Evolutionary conservation across 768 basidiomycete genomes (phyloP).

Genomic region (Kwoniella pini): DNA sequence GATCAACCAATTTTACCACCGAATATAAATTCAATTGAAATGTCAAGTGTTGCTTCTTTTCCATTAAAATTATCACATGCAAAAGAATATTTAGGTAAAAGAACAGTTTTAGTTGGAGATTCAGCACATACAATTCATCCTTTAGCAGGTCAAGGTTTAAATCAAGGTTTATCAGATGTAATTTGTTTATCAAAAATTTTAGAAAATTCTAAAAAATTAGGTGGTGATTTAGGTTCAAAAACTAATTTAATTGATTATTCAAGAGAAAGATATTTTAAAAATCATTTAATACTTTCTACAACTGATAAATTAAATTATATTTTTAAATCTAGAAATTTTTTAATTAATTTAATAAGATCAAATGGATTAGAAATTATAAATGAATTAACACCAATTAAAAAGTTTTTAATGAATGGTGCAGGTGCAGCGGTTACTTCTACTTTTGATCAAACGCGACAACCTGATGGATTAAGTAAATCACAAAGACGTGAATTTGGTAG

Average conservation of each 20-base stretch:
- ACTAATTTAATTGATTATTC: constrained; percentile 76
- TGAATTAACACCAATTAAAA: constrained; percentile 80
- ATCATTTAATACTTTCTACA: constrained; percentile 79
- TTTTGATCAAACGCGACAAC: not conserved
- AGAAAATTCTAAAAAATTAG: constrained; percentile 61
- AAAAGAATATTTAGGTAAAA: constrained; percentile 73
- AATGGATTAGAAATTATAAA: constrained; percentile 88
- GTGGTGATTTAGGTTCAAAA: constrained; percentile 81
- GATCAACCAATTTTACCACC: constrained; percentile 72
- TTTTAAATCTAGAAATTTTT: constrained; percentile 67
- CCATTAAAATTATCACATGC: constrained; percentile 85
- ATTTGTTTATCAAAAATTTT: constrained; percentile 70
- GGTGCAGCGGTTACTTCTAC: constrained; percentile 56
- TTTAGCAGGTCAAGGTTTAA: constrained; percentile 92
- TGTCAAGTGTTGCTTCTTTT: constrained; percentile 79
- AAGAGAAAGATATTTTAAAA: constrained; percentile 76
- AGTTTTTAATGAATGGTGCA: constrained; percentile 77
- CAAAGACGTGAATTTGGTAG: constrained; percentile 28
- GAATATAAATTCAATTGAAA: constrained; percentile 68
- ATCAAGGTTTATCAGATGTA: constrained; percentile 87
- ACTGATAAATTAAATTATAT: constrained; percentile 89
- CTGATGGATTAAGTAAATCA: constrained; percentile 5
- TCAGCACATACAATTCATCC: constrained; percentile 95
- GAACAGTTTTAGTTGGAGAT: constrained; percentile 90
- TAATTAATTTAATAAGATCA: constrained; percentile 82